Conservation (phyloP, 75 land plant species). For the Pinus taeda region DNA sequence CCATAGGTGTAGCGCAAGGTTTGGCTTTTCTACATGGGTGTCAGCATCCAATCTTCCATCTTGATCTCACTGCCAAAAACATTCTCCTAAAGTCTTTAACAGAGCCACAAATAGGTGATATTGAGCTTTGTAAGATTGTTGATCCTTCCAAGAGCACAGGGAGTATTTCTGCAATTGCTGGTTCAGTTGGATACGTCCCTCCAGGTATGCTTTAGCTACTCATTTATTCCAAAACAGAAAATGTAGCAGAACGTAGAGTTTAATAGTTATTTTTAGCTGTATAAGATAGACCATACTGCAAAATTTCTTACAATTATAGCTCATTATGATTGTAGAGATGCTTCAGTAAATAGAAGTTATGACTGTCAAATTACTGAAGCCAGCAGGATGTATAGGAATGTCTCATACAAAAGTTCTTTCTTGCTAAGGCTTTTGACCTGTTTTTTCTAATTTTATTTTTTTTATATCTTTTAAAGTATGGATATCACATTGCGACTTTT, state of each 20-base stretch:
- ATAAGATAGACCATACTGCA: not conserved
- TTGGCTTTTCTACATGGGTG: conserved; percentile 62
- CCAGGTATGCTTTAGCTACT: conserved; percentile 41
- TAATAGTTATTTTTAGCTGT: not conserved
- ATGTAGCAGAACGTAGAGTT: not conserved
- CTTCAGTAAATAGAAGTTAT: not conserved
- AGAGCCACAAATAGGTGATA: conserved; percentile 65
- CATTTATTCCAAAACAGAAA: not conserved
- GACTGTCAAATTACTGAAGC: not conserved
- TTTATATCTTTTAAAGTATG: not conserved
- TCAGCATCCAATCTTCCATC: conserved; percentile 52
- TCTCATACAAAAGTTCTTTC: not conserved
- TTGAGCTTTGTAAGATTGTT: conserved; percentile 68
- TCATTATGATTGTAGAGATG: not conserved
- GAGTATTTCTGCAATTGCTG: conserved; percentile 44
- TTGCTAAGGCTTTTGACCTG: too few relatives aligned
- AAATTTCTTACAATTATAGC: not conserved
- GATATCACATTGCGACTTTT: not conserved
- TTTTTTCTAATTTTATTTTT: too few relatives aligned
- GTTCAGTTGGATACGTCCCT: conserved; percentile 77
- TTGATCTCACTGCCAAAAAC: conserved; percentile 62
- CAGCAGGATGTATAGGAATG: not conserved
- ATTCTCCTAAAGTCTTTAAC: conserved; percentile 48
- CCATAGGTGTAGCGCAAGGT: conserved; percentile 67
- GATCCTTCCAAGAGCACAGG: conserved; percentile 21